These are phyloP conservation scores for Terana coerulea DNA, from an alignment of 768 basidiomycete genomes.

Conservation along the genomic window DNA sequence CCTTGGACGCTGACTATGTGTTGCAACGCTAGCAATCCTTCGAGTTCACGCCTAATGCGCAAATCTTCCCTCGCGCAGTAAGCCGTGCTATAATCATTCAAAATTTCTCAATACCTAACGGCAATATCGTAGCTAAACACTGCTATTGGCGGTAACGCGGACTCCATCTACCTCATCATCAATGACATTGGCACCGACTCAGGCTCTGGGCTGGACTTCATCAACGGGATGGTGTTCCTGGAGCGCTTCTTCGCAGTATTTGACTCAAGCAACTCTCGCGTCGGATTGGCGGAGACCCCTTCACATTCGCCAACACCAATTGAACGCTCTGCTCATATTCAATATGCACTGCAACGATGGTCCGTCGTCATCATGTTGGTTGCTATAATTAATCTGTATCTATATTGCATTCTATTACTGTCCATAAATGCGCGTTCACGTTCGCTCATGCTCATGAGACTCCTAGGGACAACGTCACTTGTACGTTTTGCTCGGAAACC, in stretches of 20 bases:
- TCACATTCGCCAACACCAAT: conserved; percentile 28
- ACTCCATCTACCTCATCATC: conserved; percentile 48
- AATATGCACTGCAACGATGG: too few relatives aligned
- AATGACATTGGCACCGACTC: conserved; percentile 42
- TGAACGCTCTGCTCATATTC: too few relatives aligned
- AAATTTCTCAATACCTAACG: too few relatives aligned
- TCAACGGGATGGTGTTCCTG: conserved; percentile 26
- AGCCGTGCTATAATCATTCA: too few relatives aligned
- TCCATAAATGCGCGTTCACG: too few relatives aligned
- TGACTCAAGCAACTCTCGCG: conserved; percentile 23
- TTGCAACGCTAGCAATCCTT: not conserved
- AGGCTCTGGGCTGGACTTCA: conserved; percentile 57
- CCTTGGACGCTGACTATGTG: not conserved
- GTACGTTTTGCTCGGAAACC: too few relatives aligned
- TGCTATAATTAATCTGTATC: too few relatives aligned
- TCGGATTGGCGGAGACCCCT: conserved; percentile 31
- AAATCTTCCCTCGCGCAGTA: conserved; percentile 10
- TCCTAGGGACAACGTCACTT: too few relatives aligned
- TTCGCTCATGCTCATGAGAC: too few relatives aligned
- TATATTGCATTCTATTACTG: too few relatives aligned
- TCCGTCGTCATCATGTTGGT: too few relatives aligned
- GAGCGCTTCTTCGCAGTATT: conserved; percentile 16
- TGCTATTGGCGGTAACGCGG: conserved; percentile 47
- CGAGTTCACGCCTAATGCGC: conserved; percentile 10
- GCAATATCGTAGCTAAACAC: conserved; percentile 46